Evolutionary conservation across 306 rosid genomes (phyloP).

Genomic region (Cyclanthera cordifolia): DNA sequence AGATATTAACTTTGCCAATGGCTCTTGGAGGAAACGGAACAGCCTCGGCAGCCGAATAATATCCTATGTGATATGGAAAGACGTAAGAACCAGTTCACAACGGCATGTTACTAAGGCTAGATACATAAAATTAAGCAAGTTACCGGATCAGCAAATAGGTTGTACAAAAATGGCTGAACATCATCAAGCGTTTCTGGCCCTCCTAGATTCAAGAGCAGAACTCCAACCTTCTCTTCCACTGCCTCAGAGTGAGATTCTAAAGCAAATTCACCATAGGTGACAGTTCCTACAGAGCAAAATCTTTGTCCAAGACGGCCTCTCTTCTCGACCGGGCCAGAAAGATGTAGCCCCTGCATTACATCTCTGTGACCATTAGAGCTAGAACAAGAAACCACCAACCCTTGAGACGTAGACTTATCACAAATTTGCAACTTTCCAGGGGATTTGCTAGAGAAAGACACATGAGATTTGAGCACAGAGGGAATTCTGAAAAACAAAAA

Average conservation of each 20-base stretch:
- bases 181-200: slow-evolving; percentile 93
- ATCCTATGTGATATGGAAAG: slow-evolving; percentile 41
- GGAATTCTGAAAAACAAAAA: not conserved
- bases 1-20: slow-evolving; percentile 77
- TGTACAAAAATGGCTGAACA: slow-evolving; percentile 88
- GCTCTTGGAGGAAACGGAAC: slow-evolving; percentile 75
- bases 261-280: slow-evolving; percentile 30
- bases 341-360: slow-evolving; percentile 6
- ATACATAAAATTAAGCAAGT: slow-evolving; percentile 3
- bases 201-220: slow-evolving; percentile 89
- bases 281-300: slow-evolving; percentile 29
- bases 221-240: slow-evolving; percentile 75
- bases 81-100: slow-evolving; percentile 9
- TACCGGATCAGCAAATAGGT: slow-evolving; percentile 97
- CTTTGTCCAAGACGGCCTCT: not conserved
- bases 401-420: not conserved
- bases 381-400: not conserved
- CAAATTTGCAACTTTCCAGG: not conserved
- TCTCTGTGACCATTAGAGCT: slow-evolving; percentile 10
- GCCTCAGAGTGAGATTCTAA: slow-evolving; percentile 33
- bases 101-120: not conserved
- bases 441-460: not conserved
- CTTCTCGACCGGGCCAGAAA: not conserved
- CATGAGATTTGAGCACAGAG: not conserved
- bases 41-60: slow-evolving; percentile 90